Evolutionary conservation across 75 land plant genomes (phyloP).

Genomic region (Cryptomeria japonica): DNA sequence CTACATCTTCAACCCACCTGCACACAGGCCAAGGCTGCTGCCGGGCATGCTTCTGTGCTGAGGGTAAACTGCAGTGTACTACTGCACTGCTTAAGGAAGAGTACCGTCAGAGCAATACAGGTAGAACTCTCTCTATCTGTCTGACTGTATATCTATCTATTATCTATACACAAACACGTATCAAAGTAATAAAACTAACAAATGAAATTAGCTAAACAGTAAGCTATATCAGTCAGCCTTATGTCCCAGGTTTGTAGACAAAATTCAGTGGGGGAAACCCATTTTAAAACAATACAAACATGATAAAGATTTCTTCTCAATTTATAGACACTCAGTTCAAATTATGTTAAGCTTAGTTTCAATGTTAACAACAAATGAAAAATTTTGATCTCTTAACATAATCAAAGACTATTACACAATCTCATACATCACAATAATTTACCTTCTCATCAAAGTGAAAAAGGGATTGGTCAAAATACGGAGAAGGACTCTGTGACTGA

Average conservation of each 20-base stretch:
- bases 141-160: neutral
- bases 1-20: no score
- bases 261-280: neutral
- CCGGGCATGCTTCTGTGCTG: no score
- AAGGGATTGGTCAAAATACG: conserved; percentile 92
- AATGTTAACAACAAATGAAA: neutral
- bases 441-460: conserved; percentile 99
- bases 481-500: conserved; percentile 94
- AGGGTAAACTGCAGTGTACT: no score
- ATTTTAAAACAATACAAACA: neutral
- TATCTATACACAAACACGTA: neutral
- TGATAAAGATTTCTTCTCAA: neutral
- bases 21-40: no score
- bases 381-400: neutral
- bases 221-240: neutral
- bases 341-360: neutral
- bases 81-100: no score
- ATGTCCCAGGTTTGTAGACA: neutral
- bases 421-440: neutral
- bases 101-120: no score
- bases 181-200: neutral
- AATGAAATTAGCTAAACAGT: neutral
- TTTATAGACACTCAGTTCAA: neutral
- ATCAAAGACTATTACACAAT: neutral
- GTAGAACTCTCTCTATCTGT: no score